Percentiles rank a stretch among this genome's conserved stretches.
These are phyloP conservation scores for Saturnispora mendoncae DNA, from an alignment of 805 yeast species.

Conservation along the genomic window DNA sequence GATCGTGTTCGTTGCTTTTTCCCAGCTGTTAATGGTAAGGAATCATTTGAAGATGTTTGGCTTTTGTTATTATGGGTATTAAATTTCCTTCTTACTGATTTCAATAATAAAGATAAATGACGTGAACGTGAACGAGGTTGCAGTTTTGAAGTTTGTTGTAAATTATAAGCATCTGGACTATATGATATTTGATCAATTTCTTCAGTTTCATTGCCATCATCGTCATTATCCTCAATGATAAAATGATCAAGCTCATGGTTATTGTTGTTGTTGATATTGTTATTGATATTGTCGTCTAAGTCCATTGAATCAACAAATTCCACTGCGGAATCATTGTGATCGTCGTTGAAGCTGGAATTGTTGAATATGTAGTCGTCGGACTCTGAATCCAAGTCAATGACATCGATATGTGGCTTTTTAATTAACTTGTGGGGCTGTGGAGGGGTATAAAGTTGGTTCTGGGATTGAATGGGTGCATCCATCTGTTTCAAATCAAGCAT, in stretches of 20 bases:
- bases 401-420: conserved; percentile 20
- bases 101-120: conserved; percentile 4
- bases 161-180: conserved; percentile 2
- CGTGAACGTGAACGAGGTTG: conserved; percentile 7
- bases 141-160: not conserved
- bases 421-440: conserved; percentile 9
- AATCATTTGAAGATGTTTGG: conserved; percentile 1
- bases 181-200: conserved; percentile 3
- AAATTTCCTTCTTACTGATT: conserved; percentile 6
- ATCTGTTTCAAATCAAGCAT: not conserved
- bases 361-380: conserved; percentile 30
- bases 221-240: conserved; percentile 2
- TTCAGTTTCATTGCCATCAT: not conserved
- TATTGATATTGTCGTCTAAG: not conserved
- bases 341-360: conserved; percentile 1
- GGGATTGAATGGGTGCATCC: not conserved
- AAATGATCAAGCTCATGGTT: not conserved
- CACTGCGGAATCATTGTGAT: conserved; percentile 9
- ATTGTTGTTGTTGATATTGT: not conserved
- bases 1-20: conserved; percentile 42
- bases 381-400: conserved; percentile 35
- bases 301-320: conserved; percentile 8
- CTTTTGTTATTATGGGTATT: no score
- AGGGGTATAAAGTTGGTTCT: not conserved
- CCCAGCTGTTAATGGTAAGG: no score